A percentile compares a stretch with the other conserved stretches of the same genome.
Evolutionary conservation across 164 flowering plant genomes (phyloP).

Genomic region (Protea cynaroides): DNA sequence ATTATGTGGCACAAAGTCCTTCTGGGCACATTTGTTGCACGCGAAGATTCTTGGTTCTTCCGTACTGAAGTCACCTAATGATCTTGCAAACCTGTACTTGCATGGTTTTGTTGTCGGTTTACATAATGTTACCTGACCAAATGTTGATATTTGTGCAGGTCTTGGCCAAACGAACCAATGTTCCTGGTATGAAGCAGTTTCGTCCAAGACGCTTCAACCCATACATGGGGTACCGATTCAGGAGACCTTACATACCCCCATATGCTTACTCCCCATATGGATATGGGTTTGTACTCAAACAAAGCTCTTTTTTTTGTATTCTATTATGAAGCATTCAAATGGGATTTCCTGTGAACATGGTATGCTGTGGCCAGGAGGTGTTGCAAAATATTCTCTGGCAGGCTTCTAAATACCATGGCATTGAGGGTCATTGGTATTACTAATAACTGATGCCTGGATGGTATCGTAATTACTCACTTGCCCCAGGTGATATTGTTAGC

Average conservation of each 20-base stretch:
- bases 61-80: too few relatives aligned
- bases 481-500: too few relatives aligned
- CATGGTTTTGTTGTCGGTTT: background rate
- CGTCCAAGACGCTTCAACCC: conserved; percentile 40
- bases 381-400: background rate
- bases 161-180: conserved; percentile 50
- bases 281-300: conserved; percentile 39
- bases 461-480: too few relatives aligned
- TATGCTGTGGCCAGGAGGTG: background rate
- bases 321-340: background rate
- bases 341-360: too few relatives aligned
- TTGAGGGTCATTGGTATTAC: too few relatives aligned
- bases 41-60: too few relatives aligned
- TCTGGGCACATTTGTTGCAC: too few relatives aligned
- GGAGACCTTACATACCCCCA: conserved; percentile 43
- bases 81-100: background rate
- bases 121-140: background rate
- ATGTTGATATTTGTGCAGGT: conserved; percentile 29
- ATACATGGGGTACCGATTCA: conserved; percentile 29
- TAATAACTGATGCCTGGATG: too few relatives aligned
- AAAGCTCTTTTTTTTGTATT: background rate
- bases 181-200: conserved; percentile 68
- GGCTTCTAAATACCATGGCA: too few relatives aligned
- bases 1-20: too few relatives aligned
- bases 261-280: conserved; percentile 52